Evolutionary conservation across 805 yeast genomes (phyloP), one percentile per base, ranked within the genome.

Genomic region (Tetrapisispora namnaoensis): DNA sequence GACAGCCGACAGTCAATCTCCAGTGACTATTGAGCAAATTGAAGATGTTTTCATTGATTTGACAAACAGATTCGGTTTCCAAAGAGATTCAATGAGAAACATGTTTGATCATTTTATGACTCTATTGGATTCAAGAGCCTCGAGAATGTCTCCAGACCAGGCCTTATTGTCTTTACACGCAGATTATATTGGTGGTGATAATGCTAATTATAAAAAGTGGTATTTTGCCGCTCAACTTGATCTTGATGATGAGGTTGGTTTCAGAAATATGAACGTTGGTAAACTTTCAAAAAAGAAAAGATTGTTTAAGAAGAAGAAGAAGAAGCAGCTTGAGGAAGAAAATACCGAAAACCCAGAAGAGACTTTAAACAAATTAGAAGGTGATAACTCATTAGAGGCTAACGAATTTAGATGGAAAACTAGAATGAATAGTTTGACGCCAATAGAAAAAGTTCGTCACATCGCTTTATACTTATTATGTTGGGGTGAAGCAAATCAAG

Each of bases 1-100:
- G 99, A 86, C 96, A 24, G 95, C 95, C 43, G 98, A 93, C 69
- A 90, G 85, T 49, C 91, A 85, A 67, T 88, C 91, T 24, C 95
- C 95, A 13, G 83, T 84, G 50, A 75, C 87, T 44, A 77, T 86
- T 48, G 93, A 86, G 68, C 91, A 86, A 66, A 83, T 86, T 63
- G 95, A 86, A 71, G 95, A 86, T 71, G 79, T 85, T 37, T 86
- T 86, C 64, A 86, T 86, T 61, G 93, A 86, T 67, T 73, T 86
- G 66, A 74, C 91, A 40, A 85, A 85, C 70, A 82, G 80, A 68
- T 85, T 86, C 62, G 95, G 95, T 63, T 86, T 86, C 76, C 95
- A 86, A 71, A 81, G 95, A 76, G 95, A 86, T 61, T 85, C 93
- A 4, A 86, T 86, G 95, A 81, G 95, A 79, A 86, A 86, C 67